Evolutionary conservation across 352 stramenopile genomes (phyloP).

Genomic region (Phytophthora pistaciae): DNA sequence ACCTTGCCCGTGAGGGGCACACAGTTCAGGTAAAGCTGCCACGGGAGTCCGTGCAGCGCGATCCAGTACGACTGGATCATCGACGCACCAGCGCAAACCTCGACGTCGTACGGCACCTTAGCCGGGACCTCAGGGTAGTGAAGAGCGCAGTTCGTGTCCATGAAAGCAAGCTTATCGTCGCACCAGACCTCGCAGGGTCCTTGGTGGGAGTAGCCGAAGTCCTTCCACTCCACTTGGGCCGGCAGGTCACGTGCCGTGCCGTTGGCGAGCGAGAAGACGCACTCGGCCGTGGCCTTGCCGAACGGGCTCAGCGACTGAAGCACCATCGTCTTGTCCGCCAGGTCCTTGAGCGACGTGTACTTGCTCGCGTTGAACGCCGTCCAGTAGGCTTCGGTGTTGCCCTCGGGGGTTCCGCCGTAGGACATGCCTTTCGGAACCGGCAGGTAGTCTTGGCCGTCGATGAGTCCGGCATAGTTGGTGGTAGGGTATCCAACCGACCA

Average conservation of each 20-base stretch:
- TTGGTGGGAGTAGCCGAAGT: constrained; percentile 56
- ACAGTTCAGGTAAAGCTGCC: constrained; percentile 68
- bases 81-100: constrained; percentile 47
- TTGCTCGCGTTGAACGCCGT: constrained; percentile 42
- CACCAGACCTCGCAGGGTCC: constrained; percentile 72
- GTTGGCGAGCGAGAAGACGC: constrained; percentile 36
- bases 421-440: constrained; percentile 47
- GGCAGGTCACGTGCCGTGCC: constrained; percentile 42
- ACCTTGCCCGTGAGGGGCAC: constrained; percentile 25
- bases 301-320: constrained; percentile 34
- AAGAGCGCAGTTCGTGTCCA: constrained; percentile 45
- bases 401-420: constrained; percentile 29
- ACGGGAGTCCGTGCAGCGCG: constrained; percentile 55
- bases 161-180: constrained; percentile 57
- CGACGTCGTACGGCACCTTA: constrained; percentile 48
- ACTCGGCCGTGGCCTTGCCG: constrained; percentile 33
- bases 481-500: constrained; percentile 43
- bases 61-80: constrained; percentile 68
- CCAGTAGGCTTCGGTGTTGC: constrained; percentile 42
- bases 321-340: constrained; percentile 38
- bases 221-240: constrained; percentile 31
- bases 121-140: constrained; percentile 44
- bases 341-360: constrained; percentile 46
- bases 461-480: constrained; percentile 45
- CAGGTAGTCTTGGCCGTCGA: constrained; percentile 48